Evolutionary conservation across 768 basidiomycete genomes (phyloP).

Genomic region (Xerocomus brunneocitrinus): DNA sequence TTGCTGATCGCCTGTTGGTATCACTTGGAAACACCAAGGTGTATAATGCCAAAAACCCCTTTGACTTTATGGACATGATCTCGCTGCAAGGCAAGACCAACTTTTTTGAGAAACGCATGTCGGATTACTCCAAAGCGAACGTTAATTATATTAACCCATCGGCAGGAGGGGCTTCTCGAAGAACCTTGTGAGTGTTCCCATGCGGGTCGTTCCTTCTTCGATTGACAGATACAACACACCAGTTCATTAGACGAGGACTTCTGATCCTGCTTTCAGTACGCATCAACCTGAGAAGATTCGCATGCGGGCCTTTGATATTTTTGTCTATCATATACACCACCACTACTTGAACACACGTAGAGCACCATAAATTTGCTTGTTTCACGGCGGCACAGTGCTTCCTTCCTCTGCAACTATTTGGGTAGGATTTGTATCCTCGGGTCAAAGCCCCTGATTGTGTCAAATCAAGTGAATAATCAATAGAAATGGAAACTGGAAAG

Average conservation of each 20-base stretch:
- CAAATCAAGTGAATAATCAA: no score
- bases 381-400: no score
- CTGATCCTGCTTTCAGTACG: constrained; percentile 1
- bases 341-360: no score
- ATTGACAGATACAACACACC: not conserved
- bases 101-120: constrained; percentile 2
- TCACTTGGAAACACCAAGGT: constrained; percentile 77
- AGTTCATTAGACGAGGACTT: constrained; percentile 20
- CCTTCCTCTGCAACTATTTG: no score
- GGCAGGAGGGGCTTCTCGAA: constrained; percentile 3
- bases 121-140: constrained; percentile 62
- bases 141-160: constrained; percentile 34
- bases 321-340: no score
- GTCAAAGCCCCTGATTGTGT: no score
- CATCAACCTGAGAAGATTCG: not conserved
- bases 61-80: constrained; percentile 4
- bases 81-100: constrained; percentile 2
- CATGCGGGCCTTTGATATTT: not conserved
- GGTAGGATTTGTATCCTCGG: no score
- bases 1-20: constrained; percentile 84
- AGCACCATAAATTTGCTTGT: no score
- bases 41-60: constrained; percentile 46
- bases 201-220: no score
- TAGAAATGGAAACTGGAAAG: no score
- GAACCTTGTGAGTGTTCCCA: constrained; percentile 33